A percentile compares a stretch with the other conserved stretches of the same genome.
These are phyloP conservation scores for Coemansia sp. DNA, from an alignment of 192 early-diverging fungal genomes.

Conservation along the genomic window DNA sequence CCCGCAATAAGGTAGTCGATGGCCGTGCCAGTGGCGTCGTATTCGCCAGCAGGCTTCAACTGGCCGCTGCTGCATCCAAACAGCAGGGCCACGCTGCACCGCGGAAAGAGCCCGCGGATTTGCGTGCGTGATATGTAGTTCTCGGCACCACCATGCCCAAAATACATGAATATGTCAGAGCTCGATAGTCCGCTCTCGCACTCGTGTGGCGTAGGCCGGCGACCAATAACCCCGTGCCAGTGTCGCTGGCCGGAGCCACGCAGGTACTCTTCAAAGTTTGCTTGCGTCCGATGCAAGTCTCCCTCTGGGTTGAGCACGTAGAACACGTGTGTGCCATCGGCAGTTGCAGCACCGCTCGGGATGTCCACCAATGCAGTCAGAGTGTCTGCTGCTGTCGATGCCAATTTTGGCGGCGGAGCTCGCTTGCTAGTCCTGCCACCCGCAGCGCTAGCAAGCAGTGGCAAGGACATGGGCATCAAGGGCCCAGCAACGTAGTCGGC, in stretches of 20 bases:
- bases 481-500: neutral
- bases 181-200: conserved; percentile 57
- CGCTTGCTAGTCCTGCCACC: neutral
- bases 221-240: conserved; percentile 75
- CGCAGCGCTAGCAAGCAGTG: neutral
- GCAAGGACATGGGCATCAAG: neutral
- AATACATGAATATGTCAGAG: conserved; percentile 73
- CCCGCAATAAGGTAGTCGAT: conserved; percentile 84
- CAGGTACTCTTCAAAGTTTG: conserved; percentile 60
- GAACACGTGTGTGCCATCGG: conserved; percentile 55
- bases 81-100: conserved; percentile 77
- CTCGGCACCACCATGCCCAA: conserved; percentile 95
- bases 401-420: neutral
- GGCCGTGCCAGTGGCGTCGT: conserved; percentile 82
- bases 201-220: conserved; percentile 65
- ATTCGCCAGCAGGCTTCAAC: conserved; percentile 72
- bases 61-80: conserved; percentile 94
- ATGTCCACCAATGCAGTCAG: neutral
- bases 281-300: conserved; percentile 80
- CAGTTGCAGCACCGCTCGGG: conserved; percentile 18
- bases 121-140: conserved; percentile 66
- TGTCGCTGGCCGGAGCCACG: conserved; percentile 6
- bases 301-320: conserved; percentile 92
- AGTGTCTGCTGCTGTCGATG: neutral
- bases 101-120: conserved; percentile 56